Evolutionary conservation across 345 rosid species (phyloP).

Genomic region (Populus simonii): DNA sequence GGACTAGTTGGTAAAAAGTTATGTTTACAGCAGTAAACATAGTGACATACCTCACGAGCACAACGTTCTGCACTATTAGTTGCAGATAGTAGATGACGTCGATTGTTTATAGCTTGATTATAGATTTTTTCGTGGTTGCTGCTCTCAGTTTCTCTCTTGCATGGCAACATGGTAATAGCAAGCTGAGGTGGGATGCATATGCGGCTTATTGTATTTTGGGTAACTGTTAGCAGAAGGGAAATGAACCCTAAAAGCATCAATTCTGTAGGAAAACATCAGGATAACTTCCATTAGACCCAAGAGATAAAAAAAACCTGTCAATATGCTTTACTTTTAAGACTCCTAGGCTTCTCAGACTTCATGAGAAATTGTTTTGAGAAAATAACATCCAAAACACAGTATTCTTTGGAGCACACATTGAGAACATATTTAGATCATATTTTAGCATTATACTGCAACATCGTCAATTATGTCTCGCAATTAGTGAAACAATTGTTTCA

Average conservation of each 20-base stretch:
- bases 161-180: slow-evolving; percentile 65
- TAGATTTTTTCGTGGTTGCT: slow-evolving; percentile 26
- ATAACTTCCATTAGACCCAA: slow-evolving; percentile 16
- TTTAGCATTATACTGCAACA: neutral
- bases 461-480: neutral
- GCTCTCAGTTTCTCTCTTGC: slow-evolving; percentile 40
- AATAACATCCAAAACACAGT: neutral
- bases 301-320: neutral
- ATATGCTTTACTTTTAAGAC: neutral
- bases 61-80: slow-evolving; percentile 31
- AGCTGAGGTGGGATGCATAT: slow-evolving; percentile 59
- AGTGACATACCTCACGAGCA: slow-evolving; percentile 28
- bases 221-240: slow-evolving; percentile 69
- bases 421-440: neutral
- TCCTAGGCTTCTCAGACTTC: neutral
- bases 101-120: slow-evolving; percentile 19
- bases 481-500: neutral
- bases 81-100: slow-evolving; percentile 43
- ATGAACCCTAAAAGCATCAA: slow-evolving; percentile 94
- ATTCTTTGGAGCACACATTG: neutral
- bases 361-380: neutral
- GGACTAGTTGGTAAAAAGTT: neutral
- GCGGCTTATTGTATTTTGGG: slow-evolving; percentile 48
- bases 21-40: neutral
- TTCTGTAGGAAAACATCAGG: slow-evolving; percentile 46